Percentiles rank a stretch among this genome's conserved stretches.
Conservation (phyloP, 345 rosid species). For the Aegle marmelos region DNA sequence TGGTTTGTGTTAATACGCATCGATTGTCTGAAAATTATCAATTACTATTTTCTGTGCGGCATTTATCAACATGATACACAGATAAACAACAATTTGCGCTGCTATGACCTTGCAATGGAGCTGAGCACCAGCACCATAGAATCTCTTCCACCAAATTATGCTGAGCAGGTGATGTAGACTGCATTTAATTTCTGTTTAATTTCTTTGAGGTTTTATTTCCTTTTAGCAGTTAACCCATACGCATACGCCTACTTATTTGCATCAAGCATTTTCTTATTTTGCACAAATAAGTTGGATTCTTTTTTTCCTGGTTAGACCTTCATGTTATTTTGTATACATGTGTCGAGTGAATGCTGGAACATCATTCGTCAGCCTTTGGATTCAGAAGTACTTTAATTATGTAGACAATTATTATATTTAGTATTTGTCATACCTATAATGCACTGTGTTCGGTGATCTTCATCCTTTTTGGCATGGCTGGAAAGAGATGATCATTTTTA, state of each 20-base stretch:
- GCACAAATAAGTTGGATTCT: no score
- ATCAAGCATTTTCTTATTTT: no score
- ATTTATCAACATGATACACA: constrained; percentile 27
- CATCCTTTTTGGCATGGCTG: no score
- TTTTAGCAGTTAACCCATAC: background rate
- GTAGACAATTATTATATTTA: background rate
- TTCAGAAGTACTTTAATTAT: background rate
- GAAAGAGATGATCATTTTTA: no score
- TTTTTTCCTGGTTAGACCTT: background rate
- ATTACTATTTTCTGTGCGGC: background rate
- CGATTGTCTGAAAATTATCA: constrained; percentile 9
- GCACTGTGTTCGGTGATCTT: no score
- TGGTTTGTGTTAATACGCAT: background rate
- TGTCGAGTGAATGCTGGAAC: background rate
- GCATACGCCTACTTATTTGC: no score
- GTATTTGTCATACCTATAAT: background rate
- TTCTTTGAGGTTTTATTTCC: background rate
- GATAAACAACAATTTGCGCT: constrained; percentile 96
- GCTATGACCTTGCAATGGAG: constrained; percentile 99
- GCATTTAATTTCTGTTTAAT: background rate
- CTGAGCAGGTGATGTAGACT: constrained; percentile 69
- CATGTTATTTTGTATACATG: background rate
- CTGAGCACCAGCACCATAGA: constrained; percentile 82
- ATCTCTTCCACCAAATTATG: constrained; percentile 94
- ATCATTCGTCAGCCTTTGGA: no score